A percentile compares a stretch with the other conserved stretches of the same genome.
Conservation (phyloP, 495 filamentous ascomycete genomes). For the Physcia stellaris region DNA sequence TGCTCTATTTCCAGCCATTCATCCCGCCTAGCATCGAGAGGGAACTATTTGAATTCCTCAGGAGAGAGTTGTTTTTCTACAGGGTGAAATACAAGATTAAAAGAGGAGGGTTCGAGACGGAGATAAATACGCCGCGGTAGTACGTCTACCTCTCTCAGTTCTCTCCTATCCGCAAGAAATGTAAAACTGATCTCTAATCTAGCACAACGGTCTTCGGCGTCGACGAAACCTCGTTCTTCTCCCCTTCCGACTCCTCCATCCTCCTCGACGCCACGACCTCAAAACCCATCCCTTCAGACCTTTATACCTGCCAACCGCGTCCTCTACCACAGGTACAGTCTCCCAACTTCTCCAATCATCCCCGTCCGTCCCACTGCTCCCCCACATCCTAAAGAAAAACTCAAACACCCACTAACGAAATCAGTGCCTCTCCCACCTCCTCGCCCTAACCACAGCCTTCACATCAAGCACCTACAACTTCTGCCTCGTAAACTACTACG, state of each 20-base stretch:
- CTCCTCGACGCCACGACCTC: slow-evolving; percentile 30
- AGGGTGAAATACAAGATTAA: slow-evolving; percentile 57
- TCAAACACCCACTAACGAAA: no score
- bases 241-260: slow-evolving; percentile 25
- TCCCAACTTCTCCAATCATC: no score
- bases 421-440: slow-evolving; percentile 47
- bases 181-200: not conserved
- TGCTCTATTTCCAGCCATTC: slow-evolving; percentile 56
- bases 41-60: slow-evolving; percentile 52
- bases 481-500: slow-evolving; percentile 66
- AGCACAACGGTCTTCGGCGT: slow-evolving; percentile 57
- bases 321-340: slow-evolving; percentile 57
- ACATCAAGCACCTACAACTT: slow-evolving; percentile 57
- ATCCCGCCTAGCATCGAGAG: slow-evolving; percentile 34
- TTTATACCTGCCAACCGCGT: slow-evolving; percentile 33
- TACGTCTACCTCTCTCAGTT: slow-evolving; percentile 13
- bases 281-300: slow-evolving; percentile 33
- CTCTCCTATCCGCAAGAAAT: not conserved
- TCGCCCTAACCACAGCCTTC: slow-evolving; percentile 38
- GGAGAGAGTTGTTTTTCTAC: slow-evolving; percentile 53
- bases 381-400: no score
- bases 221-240: slow-evolving; percentile 41
- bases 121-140: slow-evolving; percentile 52
- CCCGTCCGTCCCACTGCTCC: no score
- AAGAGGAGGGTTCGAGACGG: slow-evolving; percentile 38